A percentile compares a stretch with the other conserved stretches of the same genome.
Evolutionary conservation across 768 basidiomycete species (phyloP).

Genomic region (Inosperma sp.): DNA sequence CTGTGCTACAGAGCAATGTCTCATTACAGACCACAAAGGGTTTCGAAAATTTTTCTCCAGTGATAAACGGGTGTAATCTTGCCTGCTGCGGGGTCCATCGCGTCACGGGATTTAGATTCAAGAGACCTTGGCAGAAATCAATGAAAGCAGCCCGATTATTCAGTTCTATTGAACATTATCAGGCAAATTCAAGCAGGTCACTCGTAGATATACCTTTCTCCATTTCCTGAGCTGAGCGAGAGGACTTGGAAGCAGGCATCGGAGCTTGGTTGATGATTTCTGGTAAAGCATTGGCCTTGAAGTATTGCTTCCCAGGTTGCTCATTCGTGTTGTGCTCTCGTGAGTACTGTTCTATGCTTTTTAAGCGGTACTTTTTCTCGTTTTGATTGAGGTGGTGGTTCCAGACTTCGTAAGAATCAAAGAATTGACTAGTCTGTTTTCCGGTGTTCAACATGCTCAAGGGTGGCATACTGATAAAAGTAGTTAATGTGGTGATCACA

Average conservation of each 20-base stretch:
- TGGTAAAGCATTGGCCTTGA: constrained; percentile 87
- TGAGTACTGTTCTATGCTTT: constrained; percentile 92
- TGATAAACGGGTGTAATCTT: constrained; percentile 93
- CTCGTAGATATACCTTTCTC: constrained; percentile 68
- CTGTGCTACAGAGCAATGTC: background rate
- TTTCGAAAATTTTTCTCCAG: constrained; percentile 91
- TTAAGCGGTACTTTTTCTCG: constrained; percentile 82
- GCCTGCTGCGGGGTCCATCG: constrained; percentile 99
- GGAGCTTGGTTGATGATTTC: constrained; percentile 96
- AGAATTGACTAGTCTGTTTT: constrained; percentile 93
- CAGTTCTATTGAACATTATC: constrained; percentile 57
- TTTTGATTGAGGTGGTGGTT: constrained; percentile 64
- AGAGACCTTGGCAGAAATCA: constrained; percentile 92
- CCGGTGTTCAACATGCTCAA: constrained; percentile 92
- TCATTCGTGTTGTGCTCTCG: constrained; percentile 93
- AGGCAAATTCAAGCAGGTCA: constrained; percentile 7
- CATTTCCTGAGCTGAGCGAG: constrained; percentile 64
- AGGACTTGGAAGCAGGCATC: constrained; percentile 79
- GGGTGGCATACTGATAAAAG: constrained; percentile 69
- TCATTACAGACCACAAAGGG: constrained; percentile 65
- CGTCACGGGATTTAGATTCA: constrained; percentile 91
- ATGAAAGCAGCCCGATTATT: constrained; percentile 93
- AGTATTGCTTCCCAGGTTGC: constrained; percentile 98
- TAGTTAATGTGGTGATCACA: constrained; percentile 2
- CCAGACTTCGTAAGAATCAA: constrained; percentile 66